Base-by-base conservation (phyloP, 2,329 filamentous ascomycete genomes). In the Aspergillus texensis region DNA sequence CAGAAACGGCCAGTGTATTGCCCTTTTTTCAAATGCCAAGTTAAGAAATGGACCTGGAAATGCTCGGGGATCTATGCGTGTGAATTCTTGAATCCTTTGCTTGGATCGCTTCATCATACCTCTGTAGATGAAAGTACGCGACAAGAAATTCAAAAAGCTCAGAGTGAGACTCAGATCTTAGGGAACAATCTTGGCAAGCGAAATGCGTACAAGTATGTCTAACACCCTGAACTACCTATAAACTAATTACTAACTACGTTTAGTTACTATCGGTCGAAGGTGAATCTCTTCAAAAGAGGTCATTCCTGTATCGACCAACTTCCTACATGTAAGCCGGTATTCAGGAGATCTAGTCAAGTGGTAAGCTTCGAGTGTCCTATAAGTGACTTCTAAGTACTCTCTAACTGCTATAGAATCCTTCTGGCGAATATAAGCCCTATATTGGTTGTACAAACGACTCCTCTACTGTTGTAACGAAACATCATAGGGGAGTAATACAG, bases 151-250 rank as follows among this genome's bases (percentile, higher is more conserved):
- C 39, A 19, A 41, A 4, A 41, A n/a, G 16, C 16, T n/a, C 39
- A 41, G 19, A 19, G 16, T 0, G 3, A 41, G 16, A 10, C 19
- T 41, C 6, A 41, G 19, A 4, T n/a, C 6, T 10, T 41, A 2
- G 3, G 0, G 3, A n/a, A 3, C 1, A 9, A 41, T 19, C 39
- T 0, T 3, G 36, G 39, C 6, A 41, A 9, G 3, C 16, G 16
- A 4, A 41, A 41, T n/a, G 39, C 39, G 3, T n/a, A 41, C 19
- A 41, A 9, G 39, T 41, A 41, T 10, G 19, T n/a, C 2, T n/a
- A 41, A 41, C 0, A 16, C 14, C 5, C 14, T 8, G 1, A 36
- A 6, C 6, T 16, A 36, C 14, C 16, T 16, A n/a, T 11, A 1
- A 4, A 43, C 2, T 21, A 21, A 21, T 43, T 21, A 21, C 41